These are phyloP conservation scores for Heterobasidion parviporum DNA, from an alignment of 1,284 basidiomycete genomes.

Conservation along the genomic window DNA sequence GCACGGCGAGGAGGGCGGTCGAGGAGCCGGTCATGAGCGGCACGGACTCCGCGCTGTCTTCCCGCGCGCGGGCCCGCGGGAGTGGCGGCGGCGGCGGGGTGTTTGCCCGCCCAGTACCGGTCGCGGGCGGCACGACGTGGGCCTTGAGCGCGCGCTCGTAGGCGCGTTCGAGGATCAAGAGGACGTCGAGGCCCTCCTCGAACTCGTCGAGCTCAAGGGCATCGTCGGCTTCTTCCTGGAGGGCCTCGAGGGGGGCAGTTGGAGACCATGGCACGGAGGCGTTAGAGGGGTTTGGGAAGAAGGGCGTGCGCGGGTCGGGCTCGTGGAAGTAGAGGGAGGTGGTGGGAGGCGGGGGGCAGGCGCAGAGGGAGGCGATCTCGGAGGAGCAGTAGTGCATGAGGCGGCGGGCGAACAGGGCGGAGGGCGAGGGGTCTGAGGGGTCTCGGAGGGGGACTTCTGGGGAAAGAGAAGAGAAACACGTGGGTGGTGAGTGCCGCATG, in stretches of 20 bases:
- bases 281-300: slow-evolving; percentile 1
- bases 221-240: slow-evolving; percentile 5
- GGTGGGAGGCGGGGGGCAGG: slow-evolving; percentile 4
- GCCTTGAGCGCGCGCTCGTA: slow-evolving; percentile 56
- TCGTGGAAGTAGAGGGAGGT: slow-evolving; percentile 11
- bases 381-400: slow-evolving; percentile 80
- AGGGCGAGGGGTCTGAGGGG: slow-evolving; percentile 35
- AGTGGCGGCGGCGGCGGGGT: slow-evolving; percentile 7
- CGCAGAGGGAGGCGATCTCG: slow-evolving; percentile 23
- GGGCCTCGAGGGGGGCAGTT: background rate
- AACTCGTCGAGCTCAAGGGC: slow-evolving; percentile 37
- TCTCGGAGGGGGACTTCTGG: background rate
- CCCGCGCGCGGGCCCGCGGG: slow-evolving; percentile 5
- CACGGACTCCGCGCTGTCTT: slow-evolving; percentile 4
- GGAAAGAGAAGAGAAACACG: background rate
- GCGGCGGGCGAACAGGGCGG: slow-evolving; percentile 76
- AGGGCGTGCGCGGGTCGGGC: slow-evolving; percentile 9
- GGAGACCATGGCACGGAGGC: slow-evolving; percentile 1
- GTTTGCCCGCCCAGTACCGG: slow-evolving; percentile 8
- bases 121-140: slow-evolving; percentile 34
- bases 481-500: slow-evolving; percentile 2
- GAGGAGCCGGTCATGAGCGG: slow-evolving; percentile 57
- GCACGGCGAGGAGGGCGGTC: slow-evolving; percentile 59
- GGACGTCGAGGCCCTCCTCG: slow-evolving; percentile 57
- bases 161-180: slow-evolving; percentile 58